Conservation (phyloP, 202 grass and related monocot genomes). For the Panicum virgatum region DNA sequence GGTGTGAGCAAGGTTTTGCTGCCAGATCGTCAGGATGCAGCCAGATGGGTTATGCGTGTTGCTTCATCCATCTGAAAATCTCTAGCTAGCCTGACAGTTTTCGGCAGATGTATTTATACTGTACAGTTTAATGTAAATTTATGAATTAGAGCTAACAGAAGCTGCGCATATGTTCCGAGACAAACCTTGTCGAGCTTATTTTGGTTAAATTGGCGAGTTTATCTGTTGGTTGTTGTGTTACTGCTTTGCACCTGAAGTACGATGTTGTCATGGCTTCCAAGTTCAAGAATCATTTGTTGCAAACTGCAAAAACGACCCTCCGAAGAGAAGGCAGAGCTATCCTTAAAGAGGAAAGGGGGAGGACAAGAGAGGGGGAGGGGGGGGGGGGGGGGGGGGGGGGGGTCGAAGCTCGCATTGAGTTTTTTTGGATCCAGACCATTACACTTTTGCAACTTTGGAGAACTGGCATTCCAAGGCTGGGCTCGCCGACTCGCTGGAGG, state of each 20-base stretch:
- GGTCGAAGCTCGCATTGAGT: no score
- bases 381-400: no score
- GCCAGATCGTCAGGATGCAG: neutral
- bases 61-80: no score
- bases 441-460: no score
- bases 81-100: neutral
- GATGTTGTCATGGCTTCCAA: neutral
- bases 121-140: conserved; percentile 28
- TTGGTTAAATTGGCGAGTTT: neutral
- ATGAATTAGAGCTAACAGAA: conserved; percentile 9
- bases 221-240: neutral
- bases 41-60: neutral
- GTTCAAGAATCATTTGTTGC: neutral
- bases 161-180: neutral
- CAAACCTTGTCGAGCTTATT: neutral
- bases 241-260: neutral
- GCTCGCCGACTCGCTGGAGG: no score
- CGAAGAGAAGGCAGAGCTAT: no score
- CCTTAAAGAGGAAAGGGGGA: no score
- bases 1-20: neutral
- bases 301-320: no score
- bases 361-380: no score
- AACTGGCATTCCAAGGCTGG: no score
- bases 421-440: no score
- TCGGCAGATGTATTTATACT: conserved; percentile 29